phyloP scores from a whole-genome alignment of 73 alveolate genomes.

The Breviolum minutum region DNA sequence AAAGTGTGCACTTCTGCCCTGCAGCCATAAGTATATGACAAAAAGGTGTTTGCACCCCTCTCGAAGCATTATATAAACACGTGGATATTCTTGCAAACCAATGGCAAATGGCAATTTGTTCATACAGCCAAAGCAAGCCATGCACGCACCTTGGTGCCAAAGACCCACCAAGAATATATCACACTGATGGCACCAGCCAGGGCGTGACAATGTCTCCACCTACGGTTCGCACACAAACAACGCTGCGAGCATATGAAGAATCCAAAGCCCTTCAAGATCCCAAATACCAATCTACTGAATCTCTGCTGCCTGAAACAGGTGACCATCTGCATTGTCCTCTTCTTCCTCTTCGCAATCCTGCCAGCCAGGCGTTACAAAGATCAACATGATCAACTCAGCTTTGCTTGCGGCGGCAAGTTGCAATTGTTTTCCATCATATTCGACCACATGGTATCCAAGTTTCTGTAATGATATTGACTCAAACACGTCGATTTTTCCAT shows the following conservation, averaged over 20 bases:
- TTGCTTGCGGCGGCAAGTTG: no score
- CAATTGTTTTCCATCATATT: no score
- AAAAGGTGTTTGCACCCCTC: no score
- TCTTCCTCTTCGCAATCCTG: neutral
- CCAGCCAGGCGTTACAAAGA: neutral
- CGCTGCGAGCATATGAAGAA: no score
- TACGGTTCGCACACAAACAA: neutral
- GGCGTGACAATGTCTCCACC: conserved; percentile 61
- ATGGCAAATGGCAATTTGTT: neutral
- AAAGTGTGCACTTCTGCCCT: conserved; percentile 19
- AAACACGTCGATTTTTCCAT: no score
- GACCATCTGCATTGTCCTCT: neutral
- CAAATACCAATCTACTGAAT: no score
- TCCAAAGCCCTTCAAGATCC: no score
- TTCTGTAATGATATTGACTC: no score
- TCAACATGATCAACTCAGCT: no score
- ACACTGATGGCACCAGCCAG: conserved; percentile 59
- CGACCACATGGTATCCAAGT: no score
- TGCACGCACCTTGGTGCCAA: conserved; percentile 39
- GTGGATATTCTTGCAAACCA: neutral
- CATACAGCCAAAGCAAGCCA: neutral
- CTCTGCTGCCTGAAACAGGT: neutral
- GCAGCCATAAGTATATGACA: neutral
- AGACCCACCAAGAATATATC: conserved; percentile 54
- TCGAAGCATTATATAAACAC: neutral